These are phyloP conservation scores for Clathrospora elynae DNA, from an alignment of 2,329 filamentous ascomycete genomes.

Conservation along the genomic window DNA sequence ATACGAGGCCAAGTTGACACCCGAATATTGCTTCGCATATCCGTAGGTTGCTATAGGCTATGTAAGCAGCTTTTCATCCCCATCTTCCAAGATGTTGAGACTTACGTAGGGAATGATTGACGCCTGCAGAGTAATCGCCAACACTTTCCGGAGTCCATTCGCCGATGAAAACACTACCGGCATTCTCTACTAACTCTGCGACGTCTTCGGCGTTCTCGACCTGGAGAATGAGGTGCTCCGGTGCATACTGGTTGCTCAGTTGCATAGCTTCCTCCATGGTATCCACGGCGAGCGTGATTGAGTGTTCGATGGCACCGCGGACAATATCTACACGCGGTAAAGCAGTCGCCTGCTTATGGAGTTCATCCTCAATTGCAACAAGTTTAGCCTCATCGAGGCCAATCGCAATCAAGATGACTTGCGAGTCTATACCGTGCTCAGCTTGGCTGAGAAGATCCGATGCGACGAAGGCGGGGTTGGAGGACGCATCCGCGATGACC, in stretches of 20 bases:
- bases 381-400: slow-evolving; percentile 75
- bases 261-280: slow-evolving; percentile 77
- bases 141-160: slow-evolving; percentile 97
- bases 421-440: slow-evolving; percentile 94
- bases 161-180: slow-evolving; percentile 94
- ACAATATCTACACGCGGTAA: slow-evolving; percentile 93
- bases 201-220: slow-evolving; percentile 74
- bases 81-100: slow-evolving; percentile 41
- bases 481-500: slow-evolving; percentile 86
- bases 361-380: slow-evolving; percentile 84
- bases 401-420: slow-evolving; percentile 89
- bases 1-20: slow-evolving; percentile 94
- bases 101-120: slow-evolving; percentile 96
- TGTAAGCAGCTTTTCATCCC: slow-evolving; percentile 14
- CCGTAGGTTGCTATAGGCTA: slow-evolving; percentile 81
- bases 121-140: slow-evolving; percentile 95
- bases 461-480: slow-evolving; percentile 93
- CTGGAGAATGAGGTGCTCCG: slow-evolving; percentile 95
- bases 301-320: slow-evolving; percentile 86
- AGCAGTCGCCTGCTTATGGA: slow-evolving; percentile 83
- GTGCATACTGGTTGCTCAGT: slow-evolving; percentile 92
- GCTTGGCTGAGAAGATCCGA: slow-evolving; percentile 94
- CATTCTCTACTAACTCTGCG: slow-evolving; percentile 84
- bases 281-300: slow-evolving; percentile 78
- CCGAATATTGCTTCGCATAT: slow-evolving; percentile 97